These are phyloP conservation scores for Ustilago esculenta DNA, from an alignment of 1,284 basidiomycete species.

Conservation along the genomic window DNA sequence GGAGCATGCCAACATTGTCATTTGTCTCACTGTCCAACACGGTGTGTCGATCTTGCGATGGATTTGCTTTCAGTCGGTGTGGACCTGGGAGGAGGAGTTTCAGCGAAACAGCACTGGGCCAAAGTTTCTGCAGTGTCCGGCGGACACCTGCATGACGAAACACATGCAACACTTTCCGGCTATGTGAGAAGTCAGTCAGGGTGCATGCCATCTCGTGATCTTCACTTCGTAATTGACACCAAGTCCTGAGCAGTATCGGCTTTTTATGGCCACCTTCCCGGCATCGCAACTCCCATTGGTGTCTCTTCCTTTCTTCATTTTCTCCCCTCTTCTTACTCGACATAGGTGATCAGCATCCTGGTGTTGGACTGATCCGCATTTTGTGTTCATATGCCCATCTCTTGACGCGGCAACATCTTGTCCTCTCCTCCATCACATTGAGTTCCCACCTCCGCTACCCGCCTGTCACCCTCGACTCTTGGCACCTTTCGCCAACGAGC, in stretches of 20 bases:
- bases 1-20: no score
- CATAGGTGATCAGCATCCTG: background rate
- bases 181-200: background rate
- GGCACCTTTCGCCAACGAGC: background rate
- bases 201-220: background rate
- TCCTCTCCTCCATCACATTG: background rate
- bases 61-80: no score
- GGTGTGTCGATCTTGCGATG: no score
- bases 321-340: background rate
- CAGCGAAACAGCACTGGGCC: no score
- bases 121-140: no score
- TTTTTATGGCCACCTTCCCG: background rate
- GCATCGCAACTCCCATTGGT: background rate
- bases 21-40: no score
- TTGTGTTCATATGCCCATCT: no score
- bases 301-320: background rate
- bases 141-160: background rate
- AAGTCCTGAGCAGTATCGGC: background rate
- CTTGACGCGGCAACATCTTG: background rate
- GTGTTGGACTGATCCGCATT: background rate
- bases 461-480: background rate
- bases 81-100: no score
- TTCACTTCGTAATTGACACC: conserved; percentile 8
- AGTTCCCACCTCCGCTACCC: no score
- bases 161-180: no score